Conservation (phyloP, 768 basidiomycete species). For the Cyathus striatus region DNA sequence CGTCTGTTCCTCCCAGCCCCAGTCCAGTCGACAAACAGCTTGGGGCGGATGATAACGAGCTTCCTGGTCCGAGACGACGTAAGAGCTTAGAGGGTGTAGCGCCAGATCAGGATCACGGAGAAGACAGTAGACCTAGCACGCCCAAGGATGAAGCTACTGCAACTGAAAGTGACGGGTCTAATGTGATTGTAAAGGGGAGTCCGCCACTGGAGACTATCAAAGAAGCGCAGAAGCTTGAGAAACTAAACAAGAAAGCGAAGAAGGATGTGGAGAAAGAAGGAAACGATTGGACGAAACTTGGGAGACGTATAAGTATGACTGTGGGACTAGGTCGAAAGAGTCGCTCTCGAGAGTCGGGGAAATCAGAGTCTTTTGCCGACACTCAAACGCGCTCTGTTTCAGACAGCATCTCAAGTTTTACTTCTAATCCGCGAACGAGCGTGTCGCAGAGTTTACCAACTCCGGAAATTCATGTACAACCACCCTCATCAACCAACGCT, state of each 20-base stretch:
- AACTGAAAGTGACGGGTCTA: constrained; percentile 21
- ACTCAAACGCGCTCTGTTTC: no score
- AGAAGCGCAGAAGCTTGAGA: constrained; percentile 24
- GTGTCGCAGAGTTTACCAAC: background rate
- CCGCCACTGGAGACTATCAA: constrained; percentile 19
- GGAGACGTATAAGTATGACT: constrained; percentile 56
- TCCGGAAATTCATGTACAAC: background rate
- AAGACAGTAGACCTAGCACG: constrained; percentile 7
- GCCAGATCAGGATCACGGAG: constrained; percentile 8
- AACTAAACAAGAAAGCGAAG: constrained; percentile 20
- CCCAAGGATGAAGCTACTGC: constrained; percentile 11
- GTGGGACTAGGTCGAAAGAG: constrained; percentile 32
- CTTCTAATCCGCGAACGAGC: background rate
- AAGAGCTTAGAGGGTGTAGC: constrained; percentile 34
- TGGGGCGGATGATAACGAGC: constrained; percentile 29
- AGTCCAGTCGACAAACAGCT: constrained; percentile 17
- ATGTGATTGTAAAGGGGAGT: constrained; percentile 21
- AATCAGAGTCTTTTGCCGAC: no score
- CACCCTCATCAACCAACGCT: background rate
- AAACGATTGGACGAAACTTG: constrained; percentile 59
- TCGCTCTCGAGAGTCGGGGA: background rate
- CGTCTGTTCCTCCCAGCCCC: constrained; percentile 50
- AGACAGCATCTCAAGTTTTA: background rate
- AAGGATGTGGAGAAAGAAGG: constrained; percentile 23
- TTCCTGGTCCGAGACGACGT: constrained; percentile 29